A percentile compares a stretch with the other conserved stretches of the same genome.
These are phyloP conservation scores for Penicillium concentricum DNA, from an alignment of 2,329 filamentous ascomycete species.

Conservation along the genomic window DNA sequence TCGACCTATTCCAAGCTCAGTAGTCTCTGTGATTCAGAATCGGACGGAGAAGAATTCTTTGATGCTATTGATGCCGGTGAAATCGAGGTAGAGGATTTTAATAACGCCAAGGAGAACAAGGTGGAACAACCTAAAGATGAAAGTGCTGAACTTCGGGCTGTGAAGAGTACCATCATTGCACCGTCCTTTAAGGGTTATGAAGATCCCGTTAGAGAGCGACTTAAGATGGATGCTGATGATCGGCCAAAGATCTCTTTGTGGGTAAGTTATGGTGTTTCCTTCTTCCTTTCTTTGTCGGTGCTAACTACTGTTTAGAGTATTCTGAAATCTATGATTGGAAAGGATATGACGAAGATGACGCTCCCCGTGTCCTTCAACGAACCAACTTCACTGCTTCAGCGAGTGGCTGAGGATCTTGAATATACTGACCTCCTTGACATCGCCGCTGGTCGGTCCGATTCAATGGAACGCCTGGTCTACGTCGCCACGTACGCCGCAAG, in stretches of 20 bases:
- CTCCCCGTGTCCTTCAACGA: conserved; percentile 98
- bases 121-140: conserved; percentile 47
- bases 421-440: conserved; percentile 90
- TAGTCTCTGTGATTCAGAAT: conserved; percentile 73
- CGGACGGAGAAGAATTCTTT: conserved; percentile 91
- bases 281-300: background rate
- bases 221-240: conserved; percentile 90
- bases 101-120: conserved; percentile 49
- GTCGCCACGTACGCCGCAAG: conserved; percentile 94
- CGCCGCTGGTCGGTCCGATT: conserved; percentile 80
- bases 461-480: conserved; percentile 88
- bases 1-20: conserved; percentile 66
- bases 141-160: conserved; percentile 44
- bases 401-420: conserved; percentile 96
- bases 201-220: conserved; percentile 72
- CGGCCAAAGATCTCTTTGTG: conserved; percentile 92
- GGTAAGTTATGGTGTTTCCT: conserved; percentile 57
- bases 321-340: conserved; percentile 98
- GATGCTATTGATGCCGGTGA: conserved; percentile 93
- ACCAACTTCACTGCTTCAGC: conserved; percentile 90
- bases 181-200: conserved; percentile 88
- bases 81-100: conserved; percentile 67
- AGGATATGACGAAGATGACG: conserved; percentile 99
- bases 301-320: conserved; percentile 64
- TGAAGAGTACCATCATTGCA: conserved; percentile 64